Percentiles rank a stretch among this genome's conserved stretches.
Evolutionary conservation across 495 filamentous ascomycete species (phyloP).

Genomic region (Podospora anserina): DNA sequence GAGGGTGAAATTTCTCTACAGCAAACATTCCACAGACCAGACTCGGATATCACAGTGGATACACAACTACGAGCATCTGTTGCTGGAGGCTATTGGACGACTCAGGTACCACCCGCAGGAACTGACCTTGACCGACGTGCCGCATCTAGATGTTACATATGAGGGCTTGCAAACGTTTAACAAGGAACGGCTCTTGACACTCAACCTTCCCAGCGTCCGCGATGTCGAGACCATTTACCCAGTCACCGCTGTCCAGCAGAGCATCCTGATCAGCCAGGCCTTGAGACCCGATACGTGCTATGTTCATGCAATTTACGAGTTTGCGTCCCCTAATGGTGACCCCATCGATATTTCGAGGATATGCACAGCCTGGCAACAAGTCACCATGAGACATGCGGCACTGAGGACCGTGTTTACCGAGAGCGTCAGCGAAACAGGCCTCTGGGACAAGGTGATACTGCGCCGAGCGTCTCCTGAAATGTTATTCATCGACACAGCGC

Average conservation of each 20-base stretch:
- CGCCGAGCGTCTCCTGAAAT: conserved; percentile 43
- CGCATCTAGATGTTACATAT: conserved; percentile 60
- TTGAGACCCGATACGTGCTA: conserved; percentile 58
- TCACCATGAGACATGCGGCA: conserved; percentile 38
- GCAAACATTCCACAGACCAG: conserved; percentile 57
- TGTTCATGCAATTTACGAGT: conserved; percentile 59
- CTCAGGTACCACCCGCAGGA: conserved; percentile 49
- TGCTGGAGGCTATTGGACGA: conserved; percentile 49
- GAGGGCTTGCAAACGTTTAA: conserved; percentile 53
- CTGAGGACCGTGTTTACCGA: conserved; percentile 46
- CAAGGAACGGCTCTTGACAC: conserved; percentile 45
- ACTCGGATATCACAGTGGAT: conserved; percentile 58
- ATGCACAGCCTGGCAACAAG: conserved; percentile 45
- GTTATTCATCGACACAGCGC: conserved; percentile 47
- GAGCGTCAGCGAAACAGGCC: conserved; percentile 39
- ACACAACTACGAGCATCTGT: conserved; percentile 52
- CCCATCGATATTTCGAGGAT: conserved; percentile 42
- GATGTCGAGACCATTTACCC: conserved; percentile 58
- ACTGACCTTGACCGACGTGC: conserved; percentile 60
- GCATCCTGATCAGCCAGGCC: conserved; percentile 59
- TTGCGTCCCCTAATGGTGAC: conserved; percentile 41
- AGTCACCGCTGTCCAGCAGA: conserved; percentile 66
- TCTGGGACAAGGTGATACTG: conserved; percentile 44
- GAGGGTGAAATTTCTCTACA: conserved; percentile 63
- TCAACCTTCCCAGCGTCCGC: conserved; percentile 45